A percentile compares a stretch with the other conserved stretches of the same genome.
Conservation (phyloP, 2,329 filamentous ascomycete species). For the Fusarium hostae region DNA sequence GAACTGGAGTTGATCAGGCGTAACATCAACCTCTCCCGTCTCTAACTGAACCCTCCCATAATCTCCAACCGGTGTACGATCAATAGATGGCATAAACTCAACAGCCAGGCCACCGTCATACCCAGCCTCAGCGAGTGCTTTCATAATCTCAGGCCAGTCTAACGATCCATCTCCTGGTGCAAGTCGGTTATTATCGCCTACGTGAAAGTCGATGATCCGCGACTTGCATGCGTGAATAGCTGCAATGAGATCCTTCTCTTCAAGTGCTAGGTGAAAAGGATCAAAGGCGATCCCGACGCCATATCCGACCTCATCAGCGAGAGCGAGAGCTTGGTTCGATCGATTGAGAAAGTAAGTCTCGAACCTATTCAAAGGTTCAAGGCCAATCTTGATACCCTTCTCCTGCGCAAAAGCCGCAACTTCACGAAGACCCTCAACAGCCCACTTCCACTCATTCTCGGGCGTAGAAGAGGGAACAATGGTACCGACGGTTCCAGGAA, state of each 20-base stretch:
- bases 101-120: slow-evolving; percentile 29
- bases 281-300: slow-evolving; percentile 29
- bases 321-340: slow-evolving; percentile 30
- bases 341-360: slow-evolving; percentile 41
- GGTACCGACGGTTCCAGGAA: slow-evolving; percentile 29
- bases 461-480: slow-evolving; percentile 22
- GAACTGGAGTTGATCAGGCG: slow-evolving; percentile 28
- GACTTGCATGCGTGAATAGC: slow-evolving; percentile 18
- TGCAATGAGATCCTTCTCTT: slow-evolving; percentile 27
- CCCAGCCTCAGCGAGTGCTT: slow-evolving; percentile 2
- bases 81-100: slow-evolving; percentile 38
- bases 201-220: slow-evolving; percentile 34
- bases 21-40: neutral
- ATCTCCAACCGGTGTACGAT: slow-evolving; percentile 22
- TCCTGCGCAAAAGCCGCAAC: slow-evolving; percentile 21
- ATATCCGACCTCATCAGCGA: slow-evolving; percentile 31
- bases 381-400: slow-evolving; percentile 22
- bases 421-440: slow-evolving; percentile 25
- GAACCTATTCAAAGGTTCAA: slow-evolving; percentile 38
- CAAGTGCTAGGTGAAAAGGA: slow-evolving; percentile 31
- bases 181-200: slow-evolving; percentile 29
- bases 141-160: slow-evolving; percentile 30
- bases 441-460: slow-evolving; percentile 35
- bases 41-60: slow-evolving; percentile 30
- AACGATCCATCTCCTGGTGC: slow-evolving; percentile 31